phyloP scores from a whole-genome alignment of 495 filamentous ascomycete species.

The Penicillium salamii region DNA sequence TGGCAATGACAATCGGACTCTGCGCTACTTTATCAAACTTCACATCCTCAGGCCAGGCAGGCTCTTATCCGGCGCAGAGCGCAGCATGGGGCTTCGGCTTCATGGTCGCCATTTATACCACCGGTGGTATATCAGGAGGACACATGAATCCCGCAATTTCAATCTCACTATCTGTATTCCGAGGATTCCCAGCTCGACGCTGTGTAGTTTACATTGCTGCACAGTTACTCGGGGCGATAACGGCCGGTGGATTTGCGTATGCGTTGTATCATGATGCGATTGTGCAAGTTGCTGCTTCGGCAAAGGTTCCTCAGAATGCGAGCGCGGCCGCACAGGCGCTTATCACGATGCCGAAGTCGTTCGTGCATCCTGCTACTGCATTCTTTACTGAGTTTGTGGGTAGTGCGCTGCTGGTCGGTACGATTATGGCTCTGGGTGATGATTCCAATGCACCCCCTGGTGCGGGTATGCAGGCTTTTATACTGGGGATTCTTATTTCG shows the following conservation, averaged over 20 bases:
- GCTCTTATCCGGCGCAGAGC: constrained; percentile 5
- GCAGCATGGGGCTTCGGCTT: constrained; percentile 35
- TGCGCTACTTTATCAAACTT: constrained; percentile 14
- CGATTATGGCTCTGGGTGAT: constrained; percentile 23
- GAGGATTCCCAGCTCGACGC: constrained; percentile 49
- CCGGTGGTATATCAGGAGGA: constrained; percentile 49
- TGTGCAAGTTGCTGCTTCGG: constrained; percentile 29
- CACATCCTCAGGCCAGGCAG: constrained; percentile 9
- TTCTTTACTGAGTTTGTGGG: constrained; percentile 32
- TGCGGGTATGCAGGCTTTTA: constrained; percentile 25
- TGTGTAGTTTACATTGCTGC: constrained; percentile 44
- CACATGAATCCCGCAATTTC: constrained; percentile 59
- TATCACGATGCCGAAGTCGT: constrained; percentile 50
- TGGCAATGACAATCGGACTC: constrained; percentile 23
- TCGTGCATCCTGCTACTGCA: constrained; percentile 40
- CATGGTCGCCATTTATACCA: constrained; percentile 56
- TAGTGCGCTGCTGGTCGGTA: constrained; percentile 19
- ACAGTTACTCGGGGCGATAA: constrained; percentile 47
- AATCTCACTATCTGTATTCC: constrained; percentile 52
- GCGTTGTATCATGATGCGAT: constrained; percentile 40
- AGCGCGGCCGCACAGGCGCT: constrained; percentile 31
- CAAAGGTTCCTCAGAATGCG: constrained; percentile 12
- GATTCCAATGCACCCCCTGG: constrained; percentile 22
- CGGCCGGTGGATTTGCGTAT: constrained; percentile 43
- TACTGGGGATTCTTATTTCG: constrained; percentile 12